phyloP scores from a whole-genome alignment of 768 basidiomycete species.

The Suillus cothurnatus region DNA sequence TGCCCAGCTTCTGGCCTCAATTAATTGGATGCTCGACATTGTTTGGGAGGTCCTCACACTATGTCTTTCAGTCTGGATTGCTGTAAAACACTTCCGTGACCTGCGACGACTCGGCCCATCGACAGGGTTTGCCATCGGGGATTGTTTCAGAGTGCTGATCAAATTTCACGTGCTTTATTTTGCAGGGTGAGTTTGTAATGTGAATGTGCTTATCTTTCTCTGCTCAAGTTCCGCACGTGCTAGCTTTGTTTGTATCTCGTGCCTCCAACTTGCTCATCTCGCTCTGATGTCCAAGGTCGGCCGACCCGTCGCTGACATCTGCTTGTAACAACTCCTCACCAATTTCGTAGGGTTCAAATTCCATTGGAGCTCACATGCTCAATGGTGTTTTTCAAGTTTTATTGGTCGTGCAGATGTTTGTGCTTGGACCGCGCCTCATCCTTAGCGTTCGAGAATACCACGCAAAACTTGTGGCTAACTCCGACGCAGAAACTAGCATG shows the following conservation, averaged over 20 bases:
- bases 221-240: not conserved
- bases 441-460: not conserved
- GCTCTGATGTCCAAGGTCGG: no score
- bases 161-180: not conserved
- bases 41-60: not conserved
- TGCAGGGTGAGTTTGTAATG: not conserved
- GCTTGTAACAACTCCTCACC: not conserved
- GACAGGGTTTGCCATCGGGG: not conserved
- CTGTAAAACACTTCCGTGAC: not conserved
- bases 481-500: no score
- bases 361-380: not conserved
- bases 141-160: not conserved
- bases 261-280: not conserved
- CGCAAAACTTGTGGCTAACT: not conserved
- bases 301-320: not conserved
- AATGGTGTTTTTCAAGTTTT: not conserved
- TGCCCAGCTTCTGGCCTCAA: not conserved
- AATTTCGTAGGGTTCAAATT: not conserved
- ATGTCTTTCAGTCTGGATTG: not conserved
- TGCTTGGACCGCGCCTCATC: not conserved
- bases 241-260: not conserved
- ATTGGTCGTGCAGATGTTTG: not conserved
- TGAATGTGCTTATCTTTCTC: not conserved
- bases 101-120: not conserved
- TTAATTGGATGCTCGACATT: not conserved